phyloP scores from a whole-genome alignment of 2,329 filamentous ascomycete genomes.

The Arthrobotrys pseudoclavata region DNA sequence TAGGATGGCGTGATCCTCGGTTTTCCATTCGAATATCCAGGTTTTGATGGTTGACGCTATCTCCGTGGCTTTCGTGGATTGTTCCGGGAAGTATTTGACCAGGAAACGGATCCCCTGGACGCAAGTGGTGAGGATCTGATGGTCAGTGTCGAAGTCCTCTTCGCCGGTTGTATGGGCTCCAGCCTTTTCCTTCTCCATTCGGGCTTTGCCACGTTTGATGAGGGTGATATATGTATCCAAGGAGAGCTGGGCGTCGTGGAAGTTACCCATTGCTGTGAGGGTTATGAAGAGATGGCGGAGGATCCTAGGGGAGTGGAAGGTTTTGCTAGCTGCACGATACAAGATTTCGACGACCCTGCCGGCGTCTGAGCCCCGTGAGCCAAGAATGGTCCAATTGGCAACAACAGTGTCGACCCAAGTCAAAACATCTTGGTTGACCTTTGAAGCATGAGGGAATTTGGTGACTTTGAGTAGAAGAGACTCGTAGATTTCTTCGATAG shows the following conservation, averaged over 20 bases:
- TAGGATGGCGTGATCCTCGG: constrained; percentile 71
- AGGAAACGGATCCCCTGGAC: constrained; percentile 83
- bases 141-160: constrained; percentile 81
- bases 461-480: constrained; percentile 81
- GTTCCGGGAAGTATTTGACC: constrained; percentile 83
- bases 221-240: constrained; percentile 94
- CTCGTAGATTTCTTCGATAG: constrained; percentile 84
- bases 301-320: constrained; percentile 93
- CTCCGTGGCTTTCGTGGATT: constrained; percentile 82
- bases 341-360: constrained; percentile 81
- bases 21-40: constrained; percentile 76
- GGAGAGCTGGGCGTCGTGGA: constrained; percentile 89
- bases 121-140: constrained; percentile 80
- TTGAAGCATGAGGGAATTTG: constrained; percentile 84
- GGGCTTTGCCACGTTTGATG: constrained; percentile 84
- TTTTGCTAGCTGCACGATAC: constrained; percentile 91
- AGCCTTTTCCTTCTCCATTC: constrained; percentile 84
- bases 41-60: constrained; percentile 79
- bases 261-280: constrained; percentile 88
- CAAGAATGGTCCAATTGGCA: constrained; percentile 85
- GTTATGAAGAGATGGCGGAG: constrained; percentile 88
- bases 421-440: constrained; percentile 84
- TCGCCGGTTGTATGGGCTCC: constrained; percentile 76
- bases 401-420: constrained; percentile 83
- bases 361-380: constrained; percentile 73